Evolutionary conservation across 306 rosid species (phyloP).

Genomic region (Lathyrus tuberosus): DNA sequence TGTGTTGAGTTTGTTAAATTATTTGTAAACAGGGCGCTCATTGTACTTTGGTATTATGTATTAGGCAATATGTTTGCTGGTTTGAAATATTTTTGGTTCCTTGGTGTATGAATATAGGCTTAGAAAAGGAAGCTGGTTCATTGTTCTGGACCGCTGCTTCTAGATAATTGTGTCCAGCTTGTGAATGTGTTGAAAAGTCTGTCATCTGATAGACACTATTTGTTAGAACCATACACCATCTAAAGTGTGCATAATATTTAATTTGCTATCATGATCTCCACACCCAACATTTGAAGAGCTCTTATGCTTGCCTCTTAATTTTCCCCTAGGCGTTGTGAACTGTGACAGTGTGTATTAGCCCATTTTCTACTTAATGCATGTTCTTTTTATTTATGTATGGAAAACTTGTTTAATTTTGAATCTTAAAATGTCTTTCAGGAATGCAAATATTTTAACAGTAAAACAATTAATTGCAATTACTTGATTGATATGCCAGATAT

Average conservation of each 20-base stretch:
- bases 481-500: constrained; percentile 17
- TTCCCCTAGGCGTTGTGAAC: neutral
- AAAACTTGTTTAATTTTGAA: constrained; percentile 16
- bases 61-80: neutral
- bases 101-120: constrained; percentile 5
- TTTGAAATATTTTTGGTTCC: neutral
- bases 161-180: neutral
- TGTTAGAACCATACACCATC: neutral
- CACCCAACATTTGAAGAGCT: neutral
- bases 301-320: neutral
- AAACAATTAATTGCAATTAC: neutral
- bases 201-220: neutral
- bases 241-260: neutral
- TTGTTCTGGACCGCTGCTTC: constrained; percentile 15
- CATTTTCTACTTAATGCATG: neutral
- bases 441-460: neutral
- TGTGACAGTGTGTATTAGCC: neutral
- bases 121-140: neutral
- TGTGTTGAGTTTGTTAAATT: neutral
- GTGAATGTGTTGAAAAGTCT: neutral
- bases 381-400: constrained; percentile 2
- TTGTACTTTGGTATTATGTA: neutral
- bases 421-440: neutral
- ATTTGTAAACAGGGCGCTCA: neutral
- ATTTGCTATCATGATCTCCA: neutral